phyloP scores from a whole-genome alignment of 1,139 yeast species.

The Saccharomyces hybrid region DNA sequence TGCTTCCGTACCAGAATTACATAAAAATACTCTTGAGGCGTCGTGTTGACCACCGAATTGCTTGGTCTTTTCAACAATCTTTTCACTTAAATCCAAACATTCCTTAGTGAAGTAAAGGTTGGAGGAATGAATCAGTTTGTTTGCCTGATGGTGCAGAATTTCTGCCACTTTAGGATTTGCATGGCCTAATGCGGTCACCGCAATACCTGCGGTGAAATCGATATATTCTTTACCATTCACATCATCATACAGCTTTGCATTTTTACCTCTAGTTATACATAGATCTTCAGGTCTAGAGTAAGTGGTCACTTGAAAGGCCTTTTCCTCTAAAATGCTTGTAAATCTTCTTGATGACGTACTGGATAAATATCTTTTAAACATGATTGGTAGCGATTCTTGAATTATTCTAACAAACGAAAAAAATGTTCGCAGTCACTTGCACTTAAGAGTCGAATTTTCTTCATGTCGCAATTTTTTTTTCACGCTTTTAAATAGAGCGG shows the following conservation, averaged over 20 bases:
- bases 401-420: not conserved
- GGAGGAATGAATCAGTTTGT: slow-evolving; percentile 71
- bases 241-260: slow-evolving; percentile 40
- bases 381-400: not conserved
- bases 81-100: slow-evolving; percentile 71
- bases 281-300: slow-evolving; percentile 32
- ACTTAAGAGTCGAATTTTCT: slow-evolving; percentile 12
- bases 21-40: slow-evolving; percentile 78
- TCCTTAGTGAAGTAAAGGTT: slow-evolving; percentile 80
- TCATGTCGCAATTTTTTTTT: not conserved
- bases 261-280: slow-evolving; percentile 28
- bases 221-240: slow-evolving; percentile 68
- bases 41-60: slow-evolving; percentile 69
- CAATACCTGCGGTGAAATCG: slow-evolving; percentile 93
- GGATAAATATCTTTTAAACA: slow-evolving; percentile 18
- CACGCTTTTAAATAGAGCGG: slow-evolving; percentile 1
- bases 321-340: slow-evolving; percentile 10
- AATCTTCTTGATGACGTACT: slow-evolving; percentile 8
- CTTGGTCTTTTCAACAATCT: slow-evolving; percentile 61
- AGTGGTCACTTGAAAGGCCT: slow-evolving; percentile 28
- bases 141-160: slow-evolving; percentile 64
- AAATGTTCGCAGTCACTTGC: slow-evolving; percentile 15
- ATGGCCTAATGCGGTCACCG: slow-evolving; percentile 94
- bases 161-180: slow-evolving; percentile 65
- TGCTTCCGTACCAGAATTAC: slow-evolving; percentile 95